Evolutionary conservation across 495 filamentous ascomycete genomes (phyloP).

Genomic region (Podospora fimiseda): DNA sequence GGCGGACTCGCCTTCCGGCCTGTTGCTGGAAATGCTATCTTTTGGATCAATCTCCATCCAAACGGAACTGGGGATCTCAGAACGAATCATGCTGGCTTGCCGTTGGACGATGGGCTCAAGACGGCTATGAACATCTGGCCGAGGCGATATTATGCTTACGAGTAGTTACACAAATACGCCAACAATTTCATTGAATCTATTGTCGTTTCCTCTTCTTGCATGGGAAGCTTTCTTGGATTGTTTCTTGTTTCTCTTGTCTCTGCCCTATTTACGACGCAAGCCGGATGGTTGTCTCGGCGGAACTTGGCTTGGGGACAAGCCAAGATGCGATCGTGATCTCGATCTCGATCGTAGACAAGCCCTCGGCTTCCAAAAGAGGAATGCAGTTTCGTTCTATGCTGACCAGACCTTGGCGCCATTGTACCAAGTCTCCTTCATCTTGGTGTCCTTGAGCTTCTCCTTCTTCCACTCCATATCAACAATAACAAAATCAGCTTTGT

Average conservation of each 20-base stretch:
- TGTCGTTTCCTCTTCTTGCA: neutral
- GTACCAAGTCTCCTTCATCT: slow-evolving; percentile 51
- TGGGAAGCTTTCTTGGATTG: neutral
- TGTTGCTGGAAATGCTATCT: slow-evolving; percentile 46
- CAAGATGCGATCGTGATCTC: neutral
- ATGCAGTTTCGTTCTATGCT: slow-evolving; percentile 5
- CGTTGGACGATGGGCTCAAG: slow-evolving; percentile 41
- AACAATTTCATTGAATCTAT: neutral
- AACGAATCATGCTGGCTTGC: slow-evolving; percentile 46
- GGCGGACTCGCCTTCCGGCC: slow-evolving; percentile 48
- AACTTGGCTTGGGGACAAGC: neutral
- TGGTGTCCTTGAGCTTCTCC: slow-evolving; percentile 46
- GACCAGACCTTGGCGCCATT: slow-evolving; percentile 44
- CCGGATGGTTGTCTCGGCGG: neutral
- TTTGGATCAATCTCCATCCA: slow-evolving; percentile 47
- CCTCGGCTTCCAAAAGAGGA: no score
- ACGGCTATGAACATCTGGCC: slow-evolving; percentile 55
- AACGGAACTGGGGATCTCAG: slow-evolving; percentile 43
- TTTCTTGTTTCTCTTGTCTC: neutral
- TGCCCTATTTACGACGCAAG: neutral
- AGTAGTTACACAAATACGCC: slow-evolving; percentile 4
- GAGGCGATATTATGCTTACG: slow-evolving; percentile 28
- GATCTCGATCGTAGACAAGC: no score
- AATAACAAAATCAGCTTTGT: slow-evolving; percentile 52
- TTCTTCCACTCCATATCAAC: slow-evolving; percentile 52